Percentiles rank a stretch among this genome's conserved stretches.
Evolutionary conservation across 1,139 yeast genomes (phyloP).

Genomic region (Yamadazyma spencermartinsiae): DNA sequence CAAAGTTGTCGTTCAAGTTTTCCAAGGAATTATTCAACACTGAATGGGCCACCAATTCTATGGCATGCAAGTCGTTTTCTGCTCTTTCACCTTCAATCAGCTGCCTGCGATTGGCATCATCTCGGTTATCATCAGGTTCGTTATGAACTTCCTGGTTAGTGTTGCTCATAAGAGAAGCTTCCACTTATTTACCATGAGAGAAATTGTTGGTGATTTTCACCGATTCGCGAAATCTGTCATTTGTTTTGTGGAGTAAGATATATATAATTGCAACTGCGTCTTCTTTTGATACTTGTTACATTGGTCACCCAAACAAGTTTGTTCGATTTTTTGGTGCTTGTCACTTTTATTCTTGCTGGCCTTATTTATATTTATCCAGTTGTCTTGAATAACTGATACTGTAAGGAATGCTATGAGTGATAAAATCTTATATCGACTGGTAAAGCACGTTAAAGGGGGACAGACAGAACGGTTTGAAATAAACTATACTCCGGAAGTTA

Average conservation of each 20-base stretch:
- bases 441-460: conserved; percentile 37
- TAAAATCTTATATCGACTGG: conserved; percentile 33
- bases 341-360: no score
- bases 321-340: no score
- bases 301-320: no score
- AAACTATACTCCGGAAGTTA: conserved; percentile 29
- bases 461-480: conserved; percentile 39
- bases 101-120: no score
- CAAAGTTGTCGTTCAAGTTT: conserved; percentile 48
- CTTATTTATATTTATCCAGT: not conserved
- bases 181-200: no score
- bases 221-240: no score
- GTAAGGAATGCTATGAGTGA: conserved; percentile 11
- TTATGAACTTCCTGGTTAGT: not conserved
- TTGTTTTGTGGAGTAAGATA: no score
- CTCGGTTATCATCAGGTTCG: no score
- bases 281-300: no score
- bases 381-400: not conserved
- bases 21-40: conserved; percentile 56
- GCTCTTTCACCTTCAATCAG: no score
- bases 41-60: conserved; percentile 46
- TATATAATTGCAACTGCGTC: no score
- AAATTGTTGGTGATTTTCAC: no score
- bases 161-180: not conserved
- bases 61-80: conserved; percentile 14